A percentile compares a stretch with the other conserved stretches of the same genome.
These are phyloP conservation scores for Parathielavia appendiculata DNA, from an alignment of 495 filamentous ascomycete genomes.

Conservation along the genomic window DNA sequence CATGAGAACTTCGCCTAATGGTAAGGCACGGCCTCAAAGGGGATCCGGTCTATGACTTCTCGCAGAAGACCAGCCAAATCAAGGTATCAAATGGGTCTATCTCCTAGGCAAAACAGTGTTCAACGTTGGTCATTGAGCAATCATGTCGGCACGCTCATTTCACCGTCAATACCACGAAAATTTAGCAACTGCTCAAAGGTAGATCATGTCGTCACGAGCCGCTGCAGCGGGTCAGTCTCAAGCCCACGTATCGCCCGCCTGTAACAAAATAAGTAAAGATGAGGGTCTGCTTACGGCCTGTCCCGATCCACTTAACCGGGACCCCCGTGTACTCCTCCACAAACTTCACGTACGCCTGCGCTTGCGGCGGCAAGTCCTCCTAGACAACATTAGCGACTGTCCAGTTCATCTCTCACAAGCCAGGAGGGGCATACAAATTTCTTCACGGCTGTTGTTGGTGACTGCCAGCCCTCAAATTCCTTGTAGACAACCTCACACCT, in stretches of 20 bases:
- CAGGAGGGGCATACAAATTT: conserved; percentile 20
- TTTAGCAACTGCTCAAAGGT: conserved; percentile 7
- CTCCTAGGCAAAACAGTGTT: background rate
- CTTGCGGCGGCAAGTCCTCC: conserved; percentile 68
- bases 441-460: conserved; percentile 49
- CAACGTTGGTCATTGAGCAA: background rate
- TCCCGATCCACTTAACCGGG: conserved; percentile 70
- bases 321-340: conserved; percentile 67
- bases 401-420: background rate
- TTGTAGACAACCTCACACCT: conserved; percentile 60
- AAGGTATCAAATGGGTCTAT: background rate
- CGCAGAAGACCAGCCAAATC: background rate
- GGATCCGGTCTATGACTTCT: background rate
- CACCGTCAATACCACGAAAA: background rate
- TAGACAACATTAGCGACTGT: conserved; percentile 31
- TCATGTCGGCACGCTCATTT: background rate
- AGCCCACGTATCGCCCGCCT: background rate
- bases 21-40: no score
- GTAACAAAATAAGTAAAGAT: no score
- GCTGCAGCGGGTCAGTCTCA: conserved; percentile 13
- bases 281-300: conserved; percentile 48
- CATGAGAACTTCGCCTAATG: background rate
- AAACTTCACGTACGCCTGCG: conserved; percentile 68
- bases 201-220: conserved; percentile 24
- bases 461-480: conserved; percentile 74